Evolutionary conservation across 2,329 filamentous ascomycete genomes (phyloP), one percentile per base, ranked within the genome.

Genomic region (Ceratocystis ficicola): DNA sequence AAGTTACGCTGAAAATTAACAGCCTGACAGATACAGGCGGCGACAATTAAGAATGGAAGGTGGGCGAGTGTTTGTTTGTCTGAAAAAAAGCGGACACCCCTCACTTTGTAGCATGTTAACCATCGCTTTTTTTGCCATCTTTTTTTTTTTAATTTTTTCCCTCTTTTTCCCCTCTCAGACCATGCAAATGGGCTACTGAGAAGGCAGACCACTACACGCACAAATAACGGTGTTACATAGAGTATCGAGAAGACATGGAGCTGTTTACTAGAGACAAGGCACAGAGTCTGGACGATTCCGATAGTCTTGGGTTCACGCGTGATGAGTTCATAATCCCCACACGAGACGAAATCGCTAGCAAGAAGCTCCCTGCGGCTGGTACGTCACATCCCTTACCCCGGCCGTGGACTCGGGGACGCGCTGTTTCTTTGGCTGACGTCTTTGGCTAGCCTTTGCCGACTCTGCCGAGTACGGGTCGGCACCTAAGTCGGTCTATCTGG

Each of bases 301-400:
- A 88, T 70, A 74, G 78, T 12, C 74, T 88, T 41, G 74, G 74
- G 10, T 75, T 76, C 55, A 80, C 86, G 65, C 81, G 88, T 50
- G 74, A 81, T 6, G 81, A 90, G 70, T 94, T 91, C 73, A 79
- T 86, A 62, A 86, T 93, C 65, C 90, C 89, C 1, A 86, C 71
- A 66, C 72, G 70, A 66, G 69, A 69, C 32, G 72, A 73, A 67
- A 71, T 73, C 62, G 66, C 67, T 60, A 72, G 72, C 68, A 72
- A 71, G 63, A 69, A 71, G 32, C 70, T 75, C 57, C 64, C 68
- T n/a, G 60, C 69, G 66, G 66, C 65, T 66, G 65, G 70, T 71
- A 59, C 66, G 67, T 66, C 48, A 59, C 65, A 67, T 25, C 50
- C 20, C n/a, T 20, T 20, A 5, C 50, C 50, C 12, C 1, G 20